Evolutionary conservation across 1,139 yeast species (phyloP), one percentile per base, ranked within the genome.

Genomic region (Hanseniaspora sp.): DNA sequence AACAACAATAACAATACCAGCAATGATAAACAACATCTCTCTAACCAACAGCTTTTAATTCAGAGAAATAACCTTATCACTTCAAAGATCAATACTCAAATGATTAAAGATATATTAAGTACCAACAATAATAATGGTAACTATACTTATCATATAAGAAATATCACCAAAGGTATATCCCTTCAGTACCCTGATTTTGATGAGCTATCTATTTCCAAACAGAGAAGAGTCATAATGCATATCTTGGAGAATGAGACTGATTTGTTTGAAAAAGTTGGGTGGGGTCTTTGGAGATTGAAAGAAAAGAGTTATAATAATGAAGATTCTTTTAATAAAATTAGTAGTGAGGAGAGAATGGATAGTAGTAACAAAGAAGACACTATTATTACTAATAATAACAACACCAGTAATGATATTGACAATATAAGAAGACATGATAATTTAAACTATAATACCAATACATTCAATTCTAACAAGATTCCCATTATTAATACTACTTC

Each of bases 261-360:
- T 6, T 79, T 84, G 18, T 90, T 90, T 71, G 95, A 87, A 63
- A 90, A 90, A 71, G 88, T 88, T 43, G 96, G 96, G 30, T 90
- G 97, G 97, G 97, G 97, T 57, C 94, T 92, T 64, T 90, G 97
- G 97, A 87, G 90, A 31, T 95, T 90, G 7, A 75, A 82, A 57
- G 70, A 74, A 51, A 78, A 76, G 15, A 77, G 74, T 52, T 31
- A 35, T 51, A 34, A 38, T 29, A 42, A 34, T 45, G 33, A 43
- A 28, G 45, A 29, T 33, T 28, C 29, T 30, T 18, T 28, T 45
- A 28, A 38, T 3, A 40, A 35, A n/a, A 23, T 7, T 7, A 46
- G 37, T 13, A 18, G 13, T 12, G 37, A 33, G n/a, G 33, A 45
- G 9, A 15, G 17, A 15, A 15, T 45, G n/a, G 38, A 45, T 34